Evolutionary conservation across 2,329 filamentous ascomycete genomes (phyloP).

Genomic region (Neonectria punicea): DNA sequence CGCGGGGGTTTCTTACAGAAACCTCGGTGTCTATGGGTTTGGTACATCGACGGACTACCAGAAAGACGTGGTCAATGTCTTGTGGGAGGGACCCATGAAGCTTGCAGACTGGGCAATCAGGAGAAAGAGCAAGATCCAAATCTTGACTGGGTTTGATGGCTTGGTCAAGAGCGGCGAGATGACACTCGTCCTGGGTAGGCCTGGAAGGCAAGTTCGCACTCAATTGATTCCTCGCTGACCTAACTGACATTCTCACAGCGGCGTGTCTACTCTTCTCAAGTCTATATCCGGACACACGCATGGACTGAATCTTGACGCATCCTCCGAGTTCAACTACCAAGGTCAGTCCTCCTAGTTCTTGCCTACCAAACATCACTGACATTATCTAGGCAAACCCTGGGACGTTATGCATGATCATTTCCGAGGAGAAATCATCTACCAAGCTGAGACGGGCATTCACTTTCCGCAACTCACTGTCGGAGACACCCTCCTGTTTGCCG

Average conservation of each 20-base stretch:
- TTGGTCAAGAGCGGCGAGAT: conserved; percentile 30
- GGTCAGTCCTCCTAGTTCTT: neutral
- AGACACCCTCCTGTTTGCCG: conserved; percentile 28
- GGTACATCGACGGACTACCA: conserved; percentile 26
- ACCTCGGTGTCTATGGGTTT: conserved; percentile 26
- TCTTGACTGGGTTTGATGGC: conserved; percentile 29
- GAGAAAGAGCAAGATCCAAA: conserved; percentile 23
- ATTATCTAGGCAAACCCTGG: conserved; percentile 20
- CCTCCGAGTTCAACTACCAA: conserved; percentile 31
- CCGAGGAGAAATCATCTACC: conserved; percentile 29
- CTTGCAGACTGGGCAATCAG: conserved; percentile 14
- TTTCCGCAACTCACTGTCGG: conserved; percentile 30
- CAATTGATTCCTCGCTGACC: neutral
- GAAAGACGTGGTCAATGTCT: conserved; percentile 25
- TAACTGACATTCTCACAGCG: conserved; percentile 6
- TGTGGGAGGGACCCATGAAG: conserved; percentile 18
- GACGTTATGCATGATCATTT: conserved; percentile 27
- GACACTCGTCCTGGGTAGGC: conserved; percentile 28
- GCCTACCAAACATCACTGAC: neutral
- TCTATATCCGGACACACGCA: conserved; percentile 28
- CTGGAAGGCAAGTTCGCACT: conserved; percentile 27
- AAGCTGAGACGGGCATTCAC: conserved; percentile 29
- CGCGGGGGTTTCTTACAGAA: conserved; percentile 27
- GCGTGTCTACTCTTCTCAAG: conserved; percentile 30
- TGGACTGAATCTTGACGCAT: conserved; percentile 22